These are phyloP conservation scores for Hippophae gyantsensis DNA, from an alignment of 306 rosid species.

Conservation along the genomic window DNA sequence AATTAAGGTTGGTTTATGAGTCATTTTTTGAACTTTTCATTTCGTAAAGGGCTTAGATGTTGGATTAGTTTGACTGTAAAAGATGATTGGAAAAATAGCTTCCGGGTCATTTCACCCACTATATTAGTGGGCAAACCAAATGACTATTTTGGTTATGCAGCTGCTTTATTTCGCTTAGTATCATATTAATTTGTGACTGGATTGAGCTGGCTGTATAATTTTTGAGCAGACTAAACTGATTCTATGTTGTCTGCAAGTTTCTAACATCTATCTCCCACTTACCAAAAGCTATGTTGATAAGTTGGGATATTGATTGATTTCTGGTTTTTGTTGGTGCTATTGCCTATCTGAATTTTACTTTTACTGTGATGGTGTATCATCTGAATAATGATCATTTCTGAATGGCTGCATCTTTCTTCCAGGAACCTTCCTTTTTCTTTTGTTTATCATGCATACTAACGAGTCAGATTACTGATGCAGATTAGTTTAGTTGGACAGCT, in stretches of 20 bases:
- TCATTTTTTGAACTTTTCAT: slow-evolving; percentile 2
- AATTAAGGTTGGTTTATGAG: slow-evolving; percentile 47
- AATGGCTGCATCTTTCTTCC: background rate
- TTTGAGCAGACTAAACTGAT: no score
- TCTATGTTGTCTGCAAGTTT: no score
- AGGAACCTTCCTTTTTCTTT: background rate
- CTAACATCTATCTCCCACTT: no score
- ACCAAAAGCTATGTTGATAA: no score
- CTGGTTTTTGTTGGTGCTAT: no score
- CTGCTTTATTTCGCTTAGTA: background rate
- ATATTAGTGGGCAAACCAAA: background rate
- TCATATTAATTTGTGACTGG: no score
- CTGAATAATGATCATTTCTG: background rate
- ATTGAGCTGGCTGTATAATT: no score
- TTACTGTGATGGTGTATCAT: background rate
- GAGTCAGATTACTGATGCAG: slow-evolving; percentile 41
- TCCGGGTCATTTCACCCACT: no score
- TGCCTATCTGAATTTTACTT: no score
- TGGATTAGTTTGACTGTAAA: background rate
- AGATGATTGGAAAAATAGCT: no score
- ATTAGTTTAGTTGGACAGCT: slow-evolving; percentile 90
- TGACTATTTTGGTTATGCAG: background rate
- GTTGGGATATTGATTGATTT: no score
- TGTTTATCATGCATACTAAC: slow-evolving; percentile 9
- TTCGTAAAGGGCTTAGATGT: slow-evolving; percentile 12